These are phyloP conservation scores for Melastoma malabathricum DNA, from an alignment of 345 rosid species.

Conservation along the genomic window DNA sequence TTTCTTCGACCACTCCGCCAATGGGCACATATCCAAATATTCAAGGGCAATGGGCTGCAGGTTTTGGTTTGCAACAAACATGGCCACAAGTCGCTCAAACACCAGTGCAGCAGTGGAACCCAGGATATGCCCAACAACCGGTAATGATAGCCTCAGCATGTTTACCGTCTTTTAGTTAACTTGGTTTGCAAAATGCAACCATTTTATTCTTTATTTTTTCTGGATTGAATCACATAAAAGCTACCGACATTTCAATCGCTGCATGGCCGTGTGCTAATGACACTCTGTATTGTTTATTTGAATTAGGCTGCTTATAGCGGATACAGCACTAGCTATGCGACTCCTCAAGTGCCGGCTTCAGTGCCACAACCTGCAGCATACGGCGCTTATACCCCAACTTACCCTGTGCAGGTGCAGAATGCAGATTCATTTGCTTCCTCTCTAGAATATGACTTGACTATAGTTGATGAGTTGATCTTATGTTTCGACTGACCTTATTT, in stretches of 20 bases:
- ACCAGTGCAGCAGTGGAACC: constrained; percentile 61
- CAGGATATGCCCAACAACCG: constrained; percentile 64
- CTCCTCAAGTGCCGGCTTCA: constrained; percentile 56
- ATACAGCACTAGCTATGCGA: constrained; percentile 51
- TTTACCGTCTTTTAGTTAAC: neutral
- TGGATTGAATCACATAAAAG: neutral
- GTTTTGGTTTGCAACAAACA: constrained; percentile 66
- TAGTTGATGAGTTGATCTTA: neutral
- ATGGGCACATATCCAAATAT: constrained; percentile 64
- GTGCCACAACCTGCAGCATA: constrained; percentile 57
- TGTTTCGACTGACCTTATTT: neutral
- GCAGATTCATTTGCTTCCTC: neutral
- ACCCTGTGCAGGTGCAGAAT: constrained; percentile 58
- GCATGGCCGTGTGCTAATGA: neutral
- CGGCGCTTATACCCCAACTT: constrained; percentile 65
- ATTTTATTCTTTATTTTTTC: neutral
- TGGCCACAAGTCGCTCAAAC: constrained; percentile 71
- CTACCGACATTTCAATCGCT: neutral
- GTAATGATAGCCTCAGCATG: constrained; percentile 1
- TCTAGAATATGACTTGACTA: neutral
- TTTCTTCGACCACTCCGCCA: constrained; percentile 44
- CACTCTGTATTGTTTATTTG: neutral
- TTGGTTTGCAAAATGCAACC: no score
- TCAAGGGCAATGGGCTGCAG: constrained; percentile 74
- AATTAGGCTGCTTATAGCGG: constrained; percentile 64